Conservation (phyloP, 83 land plant species). For the Diphasiastrum complanatum region DNA sequence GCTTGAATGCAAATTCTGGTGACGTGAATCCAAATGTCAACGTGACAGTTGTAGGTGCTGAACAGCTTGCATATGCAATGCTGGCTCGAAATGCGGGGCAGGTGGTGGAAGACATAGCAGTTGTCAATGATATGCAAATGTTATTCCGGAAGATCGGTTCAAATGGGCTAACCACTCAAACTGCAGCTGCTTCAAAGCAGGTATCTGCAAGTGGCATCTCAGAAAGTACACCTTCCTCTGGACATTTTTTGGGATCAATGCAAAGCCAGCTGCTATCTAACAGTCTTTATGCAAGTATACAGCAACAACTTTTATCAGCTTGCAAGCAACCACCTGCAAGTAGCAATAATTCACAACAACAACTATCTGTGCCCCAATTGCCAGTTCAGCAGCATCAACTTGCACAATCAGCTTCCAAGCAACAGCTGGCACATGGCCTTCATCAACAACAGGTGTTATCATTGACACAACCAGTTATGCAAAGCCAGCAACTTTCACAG, state of each 20-base stretch:
- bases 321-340: too few relatives aligned
- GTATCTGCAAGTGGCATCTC: slow-evolving; percentile 10
- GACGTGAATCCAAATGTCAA: neutral
- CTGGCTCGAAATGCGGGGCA: neutral
- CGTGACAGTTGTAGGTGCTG: slow-evolving; percentile 6
- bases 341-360: too few relatives aligned
- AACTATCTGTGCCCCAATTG: slow-evolving; percentile 13
- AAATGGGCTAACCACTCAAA: too few relatives aligned
- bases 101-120: slow-evolving; percentile 12
- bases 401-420: slow-evolving; percentile 14
- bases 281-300: too few relatives aligned
- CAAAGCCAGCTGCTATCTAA: slow-evolving; percentile 2
- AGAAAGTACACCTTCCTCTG: slow-evolving; percentile 11
- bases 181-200: too few relatives aligned
- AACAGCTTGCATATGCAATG: slow-evolving; percentile 7
- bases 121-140: slow-evolving; percentile 14
- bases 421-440: slow-evolving; percentile 3
- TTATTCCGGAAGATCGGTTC: slow-evolving; percentile 16
- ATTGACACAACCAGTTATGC: neutral
- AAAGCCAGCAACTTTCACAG: slow-evolving; percentile 11
- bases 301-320: too few relatives aligned
- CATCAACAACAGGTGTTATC: slow-evolving; percentile 3
- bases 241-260: slow-evolving; percentile 13
- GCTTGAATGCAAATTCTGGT: slow-evolving; percentile 4
- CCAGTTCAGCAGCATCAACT: slow-evolving; percentile 16